Evolutionary conservation across 352 stramenopile genomes (phyloP), one percentile per base, ranked within the genome.

Genomic region (Pythium sp.): DNA sequence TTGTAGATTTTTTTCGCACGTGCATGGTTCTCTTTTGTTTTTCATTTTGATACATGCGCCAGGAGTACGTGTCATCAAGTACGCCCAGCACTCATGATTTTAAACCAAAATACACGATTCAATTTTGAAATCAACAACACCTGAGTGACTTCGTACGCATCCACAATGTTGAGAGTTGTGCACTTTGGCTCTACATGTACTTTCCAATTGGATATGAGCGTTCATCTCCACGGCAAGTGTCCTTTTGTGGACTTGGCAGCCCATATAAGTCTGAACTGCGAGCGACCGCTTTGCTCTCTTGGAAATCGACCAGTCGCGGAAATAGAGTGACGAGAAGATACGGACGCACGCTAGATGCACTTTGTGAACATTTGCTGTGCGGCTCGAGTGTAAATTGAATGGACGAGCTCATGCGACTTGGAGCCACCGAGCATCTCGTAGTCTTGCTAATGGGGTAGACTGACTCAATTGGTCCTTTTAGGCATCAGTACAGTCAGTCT

Each of bases 61-160:
- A 51, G 38, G 12, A 32, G 26, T 20, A 3, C 54, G n/a, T 62
- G 38, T 46, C 2, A 20, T 36, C 30, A 28, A 26, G 47, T 24
- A 28, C 8, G n/a, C n/a, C 47, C 22, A 56, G 20, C 49, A 18
- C n/a, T 11, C 20, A 26, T 30, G 49, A 18, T 20, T 26, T 56
- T 30, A 56, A 56, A 56, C 20, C 49, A 38, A 62, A 62, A 62
- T 49, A 62, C 56, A 62, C 20, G 24, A 62, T 47, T 46, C 32
- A 15, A 62, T 62, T 62, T 60, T 60, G 55, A 18, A 28, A 30
- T 15, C 49, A 56, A 15, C 22, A 30, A 56, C 15, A 6, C 18
- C n/a, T 28, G 22, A 28, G 8, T 8, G 22, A 28, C 43, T 49
- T 22, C 5, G 11, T 43, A 32, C 30, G 30, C 30, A 43, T 43